Percentiles rank a stretch among this genome's conserved stretches.
Conservation (phyloP, 257 asterid species). For the Jacaranda mimosifolia region DNA sequence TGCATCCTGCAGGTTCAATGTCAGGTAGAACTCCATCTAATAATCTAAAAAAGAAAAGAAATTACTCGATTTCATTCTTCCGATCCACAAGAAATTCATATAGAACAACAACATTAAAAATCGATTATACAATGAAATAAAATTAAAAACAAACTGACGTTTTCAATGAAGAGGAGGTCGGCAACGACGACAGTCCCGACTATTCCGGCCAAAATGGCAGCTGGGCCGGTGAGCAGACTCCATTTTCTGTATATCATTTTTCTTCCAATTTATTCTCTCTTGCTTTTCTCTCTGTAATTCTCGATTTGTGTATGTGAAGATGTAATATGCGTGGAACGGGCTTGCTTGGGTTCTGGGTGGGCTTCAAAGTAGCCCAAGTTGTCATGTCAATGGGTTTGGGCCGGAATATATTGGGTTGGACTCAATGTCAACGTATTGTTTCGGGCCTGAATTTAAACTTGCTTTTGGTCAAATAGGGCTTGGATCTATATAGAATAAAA, state of each 20-base stretch:
- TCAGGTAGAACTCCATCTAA: constrained; percentile 9
- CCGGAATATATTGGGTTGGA: constrained; percentile 8
- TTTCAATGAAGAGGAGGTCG: constrained; percentile 68
- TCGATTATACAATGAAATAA: neutral
- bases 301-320: constrained; percentile 4
- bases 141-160: constrained; percentile 40
- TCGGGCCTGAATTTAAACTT: neutral
- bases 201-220: constrained; percentile 61
- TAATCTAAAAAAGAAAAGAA: neutral
- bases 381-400: neutral
- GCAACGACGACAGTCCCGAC: constrained; percentile 70
- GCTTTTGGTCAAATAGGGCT: neutral
- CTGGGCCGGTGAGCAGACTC: constrained; percentile 84
- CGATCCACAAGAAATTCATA: constrained; percentile 20
- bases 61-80: constrained; percentile 12
- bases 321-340: neutral
- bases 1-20: neutral
- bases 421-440: neutral
- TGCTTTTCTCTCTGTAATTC: constrained; percentile 23
- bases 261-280: constrained; percentile 27
- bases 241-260: constrained; percentile 82
- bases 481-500: too few relatives aligned
- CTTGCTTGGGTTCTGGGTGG: neutral
- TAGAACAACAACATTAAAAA: neutral
- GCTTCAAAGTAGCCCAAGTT: constrained; percentile 2